These are phyloP conservation scores for Corrigiola litoralis DNA, from an alignment of 179 eudicot genomes.

Conservation along the genomic window DNA sequence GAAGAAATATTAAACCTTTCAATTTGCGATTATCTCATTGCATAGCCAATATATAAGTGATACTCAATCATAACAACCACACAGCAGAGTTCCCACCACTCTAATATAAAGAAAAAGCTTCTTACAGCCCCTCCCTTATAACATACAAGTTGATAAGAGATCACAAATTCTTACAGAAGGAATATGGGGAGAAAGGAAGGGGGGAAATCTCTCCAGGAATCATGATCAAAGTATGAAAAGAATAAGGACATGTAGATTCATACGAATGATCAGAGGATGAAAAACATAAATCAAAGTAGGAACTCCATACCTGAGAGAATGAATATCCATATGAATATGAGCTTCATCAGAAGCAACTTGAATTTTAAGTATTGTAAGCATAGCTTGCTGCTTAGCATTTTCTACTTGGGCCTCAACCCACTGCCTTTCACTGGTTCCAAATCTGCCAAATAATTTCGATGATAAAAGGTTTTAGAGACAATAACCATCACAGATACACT, in stretches of 20 bases:
- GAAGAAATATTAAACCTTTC: too few relatives aligned
- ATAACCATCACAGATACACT: background rate
- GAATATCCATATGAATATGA: constrained; percentile 94
- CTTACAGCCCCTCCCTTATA: background rate
- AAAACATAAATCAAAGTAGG: constrained; percentile 1
- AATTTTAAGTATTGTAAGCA: constrained; percentile 73
- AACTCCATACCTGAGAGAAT: constrained; percentile 72
- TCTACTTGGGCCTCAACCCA: constrained; percentile 99
- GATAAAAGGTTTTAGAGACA: constrained; percentile 5
- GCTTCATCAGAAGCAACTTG: constrained; percentile 99
- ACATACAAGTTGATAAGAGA: background rate
- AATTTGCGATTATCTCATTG: too few relatives aligned
- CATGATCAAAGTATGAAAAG: background rate
- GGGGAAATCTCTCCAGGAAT: background rate
- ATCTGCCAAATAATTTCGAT: constrained; percentile 42
- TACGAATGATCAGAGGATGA: background rate
- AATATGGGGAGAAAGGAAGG: background rate
- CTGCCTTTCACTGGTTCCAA: constrained; percentile 97
- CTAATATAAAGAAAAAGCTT: background rate
- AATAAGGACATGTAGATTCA: background rate
- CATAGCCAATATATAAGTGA: background rate
- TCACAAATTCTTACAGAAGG: background rate
- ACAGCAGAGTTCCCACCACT: background rate
- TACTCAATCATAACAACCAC: background rate
- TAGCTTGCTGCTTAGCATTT: constrained; percentile 95